Percentiles rank a stretch among this genome's conserved stretches.
Evolutionary conservation across 495 filamentous ascomycete species (phyloP).

Genomic region (Oidiodendron maius): DNA sequence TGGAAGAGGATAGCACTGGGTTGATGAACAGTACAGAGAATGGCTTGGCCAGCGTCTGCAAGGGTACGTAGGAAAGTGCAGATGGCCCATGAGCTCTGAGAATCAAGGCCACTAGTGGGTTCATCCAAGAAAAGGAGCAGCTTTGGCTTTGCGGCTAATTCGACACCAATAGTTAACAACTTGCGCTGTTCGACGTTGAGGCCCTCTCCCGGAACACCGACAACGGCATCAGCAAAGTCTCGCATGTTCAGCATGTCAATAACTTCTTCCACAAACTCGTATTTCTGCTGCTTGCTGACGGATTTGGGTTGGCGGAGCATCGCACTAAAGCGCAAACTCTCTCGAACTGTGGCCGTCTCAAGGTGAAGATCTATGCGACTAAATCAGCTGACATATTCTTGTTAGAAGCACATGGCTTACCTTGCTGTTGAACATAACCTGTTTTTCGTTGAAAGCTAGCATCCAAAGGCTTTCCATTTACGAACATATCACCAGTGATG

Average conservation of each 20-base stretch:
- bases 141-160: conserved; percentile 83
- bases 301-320: conserved; percentile 75
- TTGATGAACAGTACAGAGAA: conserved; percentile 92
- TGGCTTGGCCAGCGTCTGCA: conserved; percentile 76
- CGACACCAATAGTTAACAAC: conserved; percentile 86
- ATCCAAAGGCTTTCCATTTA: conserved; percentile 73
- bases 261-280: conserved; percentile 83
- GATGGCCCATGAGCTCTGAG: conserved; percentile 84
- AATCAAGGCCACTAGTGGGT: conserved; percentile 39
- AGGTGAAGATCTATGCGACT: conserved; percentile 94
- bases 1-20: conserved; percentile 87
- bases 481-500: conserved; percentile 78
- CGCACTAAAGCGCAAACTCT: conserved; percentile 78
- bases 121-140: conserved; percentile 91
- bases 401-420: too few relatives aligned
- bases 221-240: conserved; percentile 79
- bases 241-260: conserved; percentile 87
- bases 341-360: conserved; percentile 78
- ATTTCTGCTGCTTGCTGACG: conserved; percentile 64
- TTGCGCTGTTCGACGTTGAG: conserved; percentile 93
- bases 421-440: conserved; percentile 92
- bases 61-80: conserved; percentile 72
- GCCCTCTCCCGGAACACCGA: conserved; percentile 83
- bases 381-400: too few relatives aligned
- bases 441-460: conserved; percentile 90